Base-by-base conservation (phyloP, 1,284 basidiomycete species). In the Paramarasmius palmivorus region DNA sequence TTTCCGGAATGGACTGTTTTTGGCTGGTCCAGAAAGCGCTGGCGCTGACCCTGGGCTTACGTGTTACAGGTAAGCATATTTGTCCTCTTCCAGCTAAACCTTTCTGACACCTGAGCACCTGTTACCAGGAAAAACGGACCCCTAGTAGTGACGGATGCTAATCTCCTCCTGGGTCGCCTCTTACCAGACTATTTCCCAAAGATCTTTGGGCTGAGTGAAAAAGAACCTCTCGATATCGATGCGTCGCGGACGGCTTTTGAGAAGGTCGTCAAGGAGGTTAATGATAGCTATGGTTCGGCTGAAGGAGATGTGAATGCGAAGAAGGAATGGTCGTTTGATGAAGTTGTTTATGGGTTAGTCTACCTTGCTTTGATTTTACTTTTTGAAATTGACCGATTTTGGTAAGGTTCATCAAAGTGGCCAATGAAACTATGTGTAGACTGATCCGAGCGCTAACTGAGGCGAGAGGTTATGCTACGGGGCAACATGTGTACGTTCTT, bases 371-470 rank as follows among this genome's bases (percentile, higher is more conserved):
- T 32, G 29, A 32, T 34, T 26, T 50, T 50, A 26, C 26, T 42
- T 47, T 49, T 44, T 17, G 9, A 12, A 15, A 29, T 14, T 25
- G 15, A 15, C 49, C 35, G 46, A 36, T 40, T 17, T 14, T 2
- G 23, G n/a, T 36, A 49, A 90, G 89, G 2, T 95, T 94, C 68
- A 90, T 95, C 73, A 92, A 92, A 64, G 90, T 95, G n/a, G 92
- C 92, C 10, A 95, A 94, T 59, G 92, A 94, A 73, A 92, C 91
- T 0, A 97, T 97, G 94, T 90, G 88, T 61, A 77, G 95, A 41
- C 95, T 95, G 1, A 97, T 98, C 56, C 84, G 95, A 6, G 88
- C 95, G 1, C 70, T 98, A 56, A 98, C 95, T 0, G 95, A 96
- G 70, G 93, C 92, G 1, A 76, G 92, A 45, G 95, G 95, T 4